phyloP scores from a whole-genome alignment of 371 early-diverging fungal species.

The Rhizopus arrhizus region DNA sequence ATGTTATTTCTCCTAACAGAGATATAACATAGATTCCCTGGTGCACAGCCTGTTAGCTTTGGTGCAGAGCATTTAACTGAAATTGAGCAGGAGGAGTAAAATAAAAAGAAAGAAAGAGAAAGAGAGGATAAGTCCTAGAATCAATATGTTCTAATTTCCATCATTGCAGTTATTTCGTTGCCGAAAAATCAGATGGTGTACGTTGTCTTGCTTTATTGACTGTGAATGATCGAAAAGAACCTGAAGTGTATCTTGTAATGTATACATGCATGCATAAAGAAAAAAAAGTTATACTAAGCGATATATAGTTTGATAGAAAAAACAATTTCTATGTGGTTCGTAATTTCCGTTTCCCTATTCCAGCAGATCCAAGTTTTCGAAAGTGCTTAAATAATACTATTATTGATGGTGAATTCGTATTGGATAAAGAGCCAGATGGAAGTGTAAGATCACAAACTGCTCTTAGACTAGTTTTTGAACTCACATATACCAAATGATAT shows the following conservation, averaged over 20 bases:
- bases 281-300: background rate
- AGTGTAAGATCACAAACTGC: constrained; percentile 31
- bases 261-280: background rate
- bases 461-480: background rate
- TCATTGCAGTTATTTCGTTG: constrained; percentile 81
- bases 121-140: background rate
- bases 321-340: constrained; percentile 75
- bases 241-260: constrained; percentile 62
- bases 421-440: constrained; percentile 71
- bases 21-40: constrained; percentile 68
- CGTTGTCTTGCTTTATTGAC: constrained; percentile 81
- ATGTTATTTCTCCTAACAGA: background rate
- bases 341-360: constrained; percentile 71
- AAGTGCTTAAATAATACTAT: constrained; percentile 76
- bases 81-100: constrained; percentile 76
- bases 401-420: constrained; percentile 91
- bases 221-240: constrained; percentile 41
- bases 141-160: background rate
- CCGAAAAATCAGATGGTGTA: constrained; percentile 98
- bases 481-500: no score
- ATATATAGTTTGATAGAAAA: constrained; percentile 82
- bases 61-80: constrained; percentile 66
- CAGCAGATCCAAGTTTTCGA: constrained; percentile 44
- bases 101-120: constrained; percentile 49
- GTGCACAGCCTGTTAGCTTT: constrained; percentile 96